A percentile compares a stretch with the other conserved stretches of the same genome.
phyloP scores from a whole-genome alignment of 1,139 yeast species.

The Debaryomyces psychrophilus region DNA sequence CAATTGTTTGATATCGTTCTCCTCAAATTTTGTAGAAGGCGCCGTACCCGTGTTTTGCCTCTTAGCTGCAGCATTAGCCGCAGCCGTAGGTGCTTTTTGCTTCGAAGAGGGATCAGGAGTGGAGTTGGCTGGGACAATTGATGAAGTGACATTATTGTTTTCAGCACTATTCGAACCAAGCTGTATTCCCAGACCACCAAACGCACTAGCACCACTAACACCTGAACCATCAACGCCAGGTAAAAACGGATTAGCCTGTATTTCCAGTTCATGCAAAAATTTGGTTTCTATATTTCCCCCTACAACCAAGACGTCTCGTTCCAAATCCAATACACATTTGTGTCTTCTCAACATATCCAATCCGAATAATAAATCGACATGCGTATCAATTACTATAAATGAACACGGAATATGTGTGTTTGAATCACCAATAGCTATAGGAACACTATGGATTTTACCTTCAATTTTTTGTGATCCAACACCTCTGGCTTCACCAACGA shows the following conservation, averaged over 20 bases:
- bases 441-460: conserved; percentile 90
- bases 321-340: conserved; percentile 79
- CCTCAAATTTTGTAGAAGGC: conserved; percentile 26
- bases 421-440: conserved; percentile 70
- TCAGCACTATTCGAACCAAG: conserved; percentile 7
- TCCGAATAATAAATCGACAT: conserved; percentile 69
- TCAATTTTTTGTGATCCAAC: conserved; percentile 81
- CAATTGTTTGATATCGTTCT: conserved; percentile 55
- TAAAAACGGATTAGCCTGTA: conserved; percentile 46
- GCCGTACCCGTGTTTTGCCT: conserved; percentile 24
- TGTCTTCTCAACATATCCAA: conserved; percentile 86
- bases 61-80: conserved; percentile 33
- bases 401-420: conserved; percentile 66
- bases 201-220: conserved; percentile 42
- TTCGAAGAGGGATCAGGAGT: conserved; percentile 18
- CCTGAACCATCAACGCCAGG: conserved; percentile 19
- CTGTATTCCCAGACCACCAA: conserved; percentile 14
- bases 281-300: conserved; percentile 70
- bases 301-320: conserved; percentile 64
- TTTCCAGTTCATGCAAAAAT: conserved; percentile 74
- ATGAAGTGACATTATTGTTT: conserved; percentile 15
- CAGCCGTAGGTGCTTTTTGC: conserved; percentile 23
- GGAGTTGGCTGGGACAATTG: conserved; percentile 22
- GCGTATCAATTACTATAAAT: conserved; percentile 77
- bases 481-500: conserved; percentile 82